Percentiles rank a stretch among this genome's conserved stretches.
Conservation (phyloP, 176 grass and related monocot genomes). For the Rhynchospora tenuis region DNA sequence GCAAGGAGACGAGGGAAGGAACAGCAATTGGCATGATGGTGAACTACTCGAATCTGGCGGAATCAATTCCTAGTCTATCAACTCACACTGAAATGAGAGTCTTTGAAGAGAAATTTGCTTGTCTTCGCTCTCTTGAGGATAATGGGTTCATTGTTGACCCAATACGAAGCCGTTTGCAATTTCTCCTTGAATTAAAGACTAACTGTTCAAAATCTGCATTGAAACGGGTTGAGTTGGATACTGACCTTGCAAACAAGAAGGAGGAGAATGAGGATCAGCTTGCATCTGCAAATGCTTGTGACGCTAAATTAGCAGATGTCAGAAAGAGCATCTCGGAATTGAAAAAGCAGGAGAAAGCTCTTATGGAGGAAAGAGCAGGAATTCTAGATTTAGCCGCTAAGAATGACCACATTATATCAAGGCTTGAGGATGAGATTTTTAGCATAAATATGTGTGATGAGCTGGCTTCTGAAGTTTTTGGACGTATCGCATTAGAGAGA, state of each 20-base stretch:
- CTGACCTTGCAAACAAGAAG: not conserved
- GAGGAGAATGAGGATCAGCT: not conserved
- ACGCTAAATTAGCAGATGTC: not conserved
- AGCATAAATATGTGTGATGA: not conserved
- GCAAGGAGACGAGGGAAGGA: constrained; percentile 30
- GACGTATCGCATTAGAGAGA: not conserved
- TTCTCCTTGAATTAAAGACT: constrained; percentile 24
- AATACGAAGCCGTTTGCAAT: constrained; percentile 27
- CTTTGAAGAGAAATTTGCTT: constrained; percentile 37
- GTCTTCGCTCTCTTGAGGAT: constrained; percentile 25
- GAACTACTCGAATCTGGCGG: constrained; percentile 36
- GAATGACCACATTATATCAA: not conserved
- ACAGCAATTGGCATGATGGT: constrained; percentile 43
- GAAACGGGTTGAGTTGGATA: not conserved
- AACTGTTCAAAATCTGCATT: not conserved
- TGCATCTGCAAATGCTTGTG: not conserved
- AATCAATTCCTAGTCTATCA: constrained; percentile 27
- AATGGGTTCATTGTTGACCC: constrained; percentile 43
- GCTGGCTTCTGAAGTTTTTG: not conserved
- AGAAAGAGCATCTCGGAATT: not conserved
- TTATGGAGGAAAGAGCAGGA: not conserved
- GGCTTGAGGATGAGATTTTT: not conserved
- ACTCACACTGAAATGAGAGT: constrained; percentile 19
- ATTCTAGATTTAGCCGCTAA: not conserved
- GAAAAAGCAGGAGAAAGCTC: too few species aligned